phyloP scores from a whole-genome alignment of 805 yeast genomes.

The Cyberlindnera maclurae region DNA sequence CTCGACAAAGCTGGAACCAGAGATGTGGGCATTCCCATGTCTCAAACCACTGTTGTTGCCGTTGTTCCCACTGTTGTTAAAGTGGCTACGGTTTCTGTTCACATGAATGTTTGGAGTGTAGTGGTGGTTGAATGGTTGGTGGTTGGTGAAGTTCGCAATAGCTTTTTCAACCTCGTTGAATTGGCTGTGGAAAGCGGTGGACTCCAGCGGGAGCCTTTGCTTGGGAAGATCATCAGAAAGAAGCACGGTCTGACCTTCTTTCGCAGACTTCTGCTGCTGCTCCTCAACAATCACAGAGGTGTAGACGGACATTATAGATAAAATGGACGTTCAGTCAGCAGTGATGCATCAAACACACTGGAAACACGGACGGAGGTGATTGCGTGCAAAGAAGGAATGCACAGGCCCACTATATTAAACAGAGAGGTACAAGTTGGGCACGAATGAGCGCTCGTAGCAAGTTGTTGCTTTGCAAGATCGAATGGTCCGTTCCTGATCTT shows the following conservation, averaged over 20 bases:
- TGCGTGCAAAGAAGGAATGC: too few species aligned
- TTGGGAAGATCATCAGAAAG: too few species aligned
- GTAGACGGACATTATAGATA: background rate
- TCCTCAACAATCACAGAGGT: background rate
- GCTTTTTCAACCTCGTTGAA: conserved; percentile 25
- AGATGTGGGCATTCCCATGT: conserved; percentile 3
- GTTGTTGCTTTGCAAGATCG: too few species aligned
- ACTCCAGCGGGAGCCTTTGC: too few species aligned
- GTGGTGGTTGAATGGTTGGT: conserved; percentile 25
- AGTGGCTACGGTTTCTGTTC: conserved; percentile 12
- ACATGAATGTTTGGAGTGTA: conserved; percentile 25
- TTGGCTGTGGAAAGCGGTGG: conserved; percentile 20
- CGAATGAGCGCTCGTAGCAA: too few species aligned
- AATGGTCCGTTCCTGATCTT: too few species aligned
- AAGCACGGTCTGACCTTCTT: too few species aligned
- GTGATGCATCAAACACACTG: too few species aligned
- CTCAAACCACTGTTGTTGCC: conserved; percentile 5
- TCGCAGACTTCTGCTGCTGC: background rate
- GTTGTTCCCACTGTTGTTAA: conserved; percentile 5
- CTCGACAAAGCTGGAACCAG: conserved; percentile 2
- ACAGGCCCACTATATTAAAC: too few species aligned
- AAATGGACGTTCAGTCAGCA: too few species aligned
- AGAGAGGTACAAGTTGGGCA: too few species aligned
- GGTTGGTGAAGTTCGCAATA: conserved; percentile 23
- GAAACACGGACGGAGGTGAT: too few species aligned